Evolutionary conservation across 225 moss, liverwort and hornwort genomes (phyloP).

Genomic region (Sphagnum tenellum): DNA sequence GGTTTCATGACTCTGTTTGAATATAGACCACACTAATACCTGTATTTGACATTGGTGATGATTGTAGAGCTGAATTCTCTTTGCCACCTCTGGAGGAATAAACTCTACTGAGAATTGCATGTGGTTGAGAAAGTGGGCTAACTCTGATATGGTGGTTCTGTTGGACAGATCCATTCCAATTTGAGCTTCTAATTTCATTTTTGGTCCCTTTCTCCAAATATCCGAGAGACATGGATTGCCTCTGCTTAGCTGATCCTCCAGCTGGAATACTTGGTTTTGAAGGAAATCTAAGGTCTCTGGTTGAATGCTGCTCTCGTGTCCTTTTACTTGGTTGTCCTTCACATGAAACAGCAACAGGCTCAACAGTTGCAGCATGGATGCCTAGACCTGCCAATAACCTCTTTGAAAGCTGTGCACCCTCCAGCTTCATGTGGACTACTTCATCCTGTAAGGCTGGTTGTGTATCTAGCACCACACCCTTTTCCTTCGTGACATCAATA

Average conservation of each 20-base stretch:
- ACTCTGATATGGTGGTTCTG: conserved; percentile 17
- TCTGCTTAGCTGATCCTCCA: conserved; percentile 16
- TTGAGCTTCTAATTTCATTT: not conserved
- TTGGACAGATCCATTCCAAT: conserved; percentile 14
- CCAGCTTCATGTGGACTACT: not conserved
- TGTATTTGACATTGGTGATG: conserved; percentile 17
- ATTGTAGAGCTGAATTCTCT: conserved; percentile 27
- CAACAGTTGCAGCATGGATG: too few relatives aligned
- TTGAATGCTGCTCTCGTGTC: conserved; percentile 13
- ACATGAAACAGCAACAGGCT: not conserved
- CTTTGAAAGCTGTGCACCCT: too few relatives aligned
- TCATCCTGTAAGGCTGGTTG: conserved; percentile 3
- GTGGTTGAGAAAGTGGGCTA: conserved; percentile 15
- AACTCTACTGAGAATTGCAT: conserved; percentile 16
- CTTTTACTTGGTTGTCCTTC: not conserved
- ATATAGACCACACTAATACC: conserved; percentile 8
- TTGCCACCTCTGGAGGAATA: conserved; percentile 34
- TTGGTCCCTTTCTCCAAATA: not conserved
- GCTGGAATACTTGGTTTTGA: conserved; percentile 4
- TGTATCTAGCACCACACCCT: not conserved
- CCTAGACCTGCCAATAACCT: too few relatives aligned
- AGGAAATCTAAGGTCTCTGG: not conserved
- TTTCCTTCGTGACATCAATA: not conserved
- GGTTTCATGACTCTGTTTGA: too few relatives aligned
- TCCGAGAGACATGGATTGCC: conserved; percentile 49